These are phyloP conservation scores for Berkeleyomyces rouxiae DNA, from an alignment of 2,329 filamentous ascomycete species.

Conservation along the genomic window DNA sequence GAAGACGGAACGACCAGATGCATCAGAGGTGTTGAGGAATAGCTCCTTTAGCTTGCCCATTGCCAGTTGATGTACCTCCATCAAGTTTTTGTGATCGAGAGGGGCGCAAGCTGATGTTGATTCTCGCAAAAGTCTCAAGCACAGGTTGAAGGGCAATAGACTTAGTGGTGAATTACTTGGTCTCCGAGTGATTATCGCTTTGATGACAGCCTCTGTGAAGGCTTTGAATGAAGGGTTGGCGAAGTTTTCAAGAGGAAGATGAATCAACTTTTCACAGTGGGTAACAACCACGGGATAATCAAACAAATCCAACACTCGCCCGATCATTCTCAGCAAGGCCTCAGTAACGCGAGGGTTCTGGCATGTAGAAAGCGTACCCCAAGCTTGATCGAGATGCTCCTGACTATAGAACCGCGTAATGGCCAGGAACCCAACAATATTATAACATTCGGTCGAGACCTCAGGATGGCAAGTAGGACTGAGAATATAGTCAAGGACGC, in stretches of 20 bases:
- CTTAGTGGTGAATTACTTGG: constrained; percentile 22
- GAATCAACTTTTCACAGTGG: constrained; percentile 53
- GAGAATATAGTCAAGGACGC: constrained; percentile 71
- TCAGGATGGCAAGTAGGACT: constrained; percentile 86
- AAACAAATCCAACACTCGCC: constrained; percentile 31
- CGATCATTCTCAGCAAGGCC: constrained; percentile 54
- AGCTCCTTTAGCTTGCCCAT: constrained; percentile 43
- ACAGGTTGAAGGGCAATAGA: constrained; percentile 33
- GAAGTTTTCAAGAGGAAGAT: constrained; percentile 46
- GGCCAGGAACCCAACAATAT: constrained; percentile 74
- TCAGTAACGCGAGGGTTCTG: constrained; percentile 75
- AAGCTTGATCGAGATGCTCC: constrained; percentile 61
- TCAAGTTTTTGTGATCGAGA: constrained; percentile 38
- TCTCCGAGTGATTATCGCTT: constrained; percentile 29
- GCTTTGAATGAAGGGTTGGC: constrained; percentile 39
- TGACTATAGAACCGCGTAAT: constrained; percentile 59
- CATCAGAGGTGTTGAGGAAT: constrained; percentile 36
- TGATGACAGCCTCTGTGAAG: constrained; percentile 42
- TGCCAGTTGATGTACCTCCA: constrained; percentile 48
- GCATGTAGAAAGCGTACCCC: constrained; percentile 65
- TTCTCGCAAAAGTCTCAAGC: constrained; percentile 54
- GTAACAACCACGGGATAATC: constrained; percentile 38
- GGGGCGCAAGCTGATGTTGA: constrained; percentile 38
- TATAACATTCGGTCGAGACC: constrained; percentile 62
- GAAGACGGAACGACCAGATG: constrained; percentile 41